A percentile compares a stretch with the other conserved stretches of the same genome.
These are phyloP conservation scores for Aspergillus calidoustus DNA, from an alignment of 2,329 filamentous ascomycete genomes.

Conservation along the genomic window DNA sequence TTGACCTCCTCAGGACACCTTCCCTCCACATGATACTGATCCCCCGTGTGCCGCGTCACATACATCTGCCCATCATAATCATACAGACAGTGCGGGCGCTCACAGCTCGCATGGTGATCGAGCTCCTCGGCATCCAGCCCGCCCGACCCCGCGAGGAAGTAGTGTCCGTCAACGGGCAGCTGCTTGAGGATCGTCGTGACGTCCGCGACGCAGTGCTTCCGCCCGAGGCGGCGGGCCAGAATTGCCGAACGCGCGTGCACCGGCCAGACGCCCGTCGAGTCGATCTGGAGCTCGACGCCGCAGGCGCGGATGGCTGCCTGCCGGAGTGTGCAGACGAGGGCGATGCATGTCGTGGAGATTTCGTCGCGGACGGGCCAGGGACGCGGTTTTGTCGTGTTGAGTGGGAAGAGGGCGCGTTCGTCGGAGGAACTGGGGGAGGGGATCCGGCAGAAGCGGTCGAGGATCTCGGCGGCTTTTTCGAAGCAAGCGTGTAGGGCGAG, in stretches of 20 bases:
- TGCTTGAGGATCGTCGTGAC: slow-evolving; percentile 18
- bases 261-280: neutral
- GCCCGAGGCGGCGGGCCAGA: slow-evolving; percentile 10
- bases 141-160: slow-evolving; percentile 18
- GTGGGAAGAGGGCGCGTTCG: neutral
- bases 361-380: slow-evolving; percentile 22
- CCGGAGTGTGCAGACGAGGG: slow-evolving; percentile 16
- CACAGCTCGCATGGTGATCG: slow-evolving; percentile 20
- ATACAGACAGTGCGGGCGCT: slow-evolving; percentile 15
- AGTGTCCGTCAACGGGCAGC: slow-evolving; percentile 22
- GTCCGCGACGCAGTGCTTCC: slow-evolving; percentile 22
- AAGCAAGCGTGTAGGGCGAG: slow-evolving; percentile 12
- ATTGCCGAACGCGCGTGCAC: slow-evolving; percentile 15
- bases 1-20: slow-evolving; percentile 5
- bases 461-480: slow-evolving; percentile 7
- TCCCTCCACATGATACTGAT: slow-evolving; percentile 9
- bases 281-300: neutral
- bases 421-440: neutral
- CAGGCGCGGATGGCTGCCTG: slow-evolving; percentile 12
- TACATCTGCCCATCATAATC: slow-evolving; percentile 19
- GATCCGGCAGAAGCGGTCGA: slow-evolving; percentile 17
- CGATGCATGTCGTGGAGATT: slow-evolving; percentile 21
- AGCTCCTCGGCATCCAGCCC: slow-evolving; percentile 14
- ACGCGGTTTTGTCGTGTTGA: slow-evolving; percentile 7
- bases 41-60: slow-evolving; percentile 9